A percentile compares a stretch with the other conserved stretches of the same genome.
Conservation (phyloP, 805 yeast species). For the Candida pseudofarinosa region DNA sequence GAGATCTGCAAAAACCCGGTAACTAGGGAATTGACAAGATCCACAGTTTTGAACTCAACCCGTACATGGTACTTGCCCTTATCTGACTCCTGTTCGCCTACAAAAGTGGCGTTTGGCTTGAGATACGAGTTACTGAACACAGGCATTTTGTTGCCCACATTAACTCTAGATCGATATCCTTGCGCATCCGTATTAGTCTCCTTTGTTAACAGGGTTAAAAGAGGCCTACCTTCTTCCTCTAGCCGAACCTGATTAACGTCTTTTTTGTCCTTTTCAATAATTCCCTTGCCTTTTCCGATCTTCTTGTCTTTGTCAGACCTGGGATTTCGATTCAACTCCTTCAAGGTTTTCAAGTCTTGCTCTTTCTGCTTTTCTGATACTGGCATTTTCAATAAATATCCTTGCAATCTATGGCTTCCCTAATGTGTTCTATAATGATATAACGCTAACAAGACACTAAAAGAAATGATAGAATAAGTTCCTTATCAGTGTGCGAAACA, state of each 20-base stretch:
- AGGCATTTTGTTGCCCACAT: conserved; percentile 9
- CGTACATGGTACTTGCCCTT: conserved; percentile 59
- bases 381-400: conserved; percentile 1
- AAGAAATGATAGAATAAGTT: not conserved
- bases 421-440: too few relatives aligned
- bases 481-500: not conserved
- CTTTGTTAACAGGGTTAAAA: not conserved
- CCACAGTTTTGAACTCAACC: conserved; percentile 69
- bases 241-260: not conserved
- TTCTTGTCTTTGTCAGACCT: not conserved
- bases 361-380: not conserved
- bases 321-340: not conserved
- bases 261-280: not conserved
- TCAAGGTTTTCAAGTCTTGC: not conserved
- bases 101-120: conserved; percentile 57
- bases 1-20: conserved; percentile 64
- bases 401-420: not conserved
- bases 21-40: conserved; percentile 45
- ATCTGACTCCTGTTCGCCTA: conserved; percentile 71
- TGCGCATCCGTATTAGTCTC: not conserved
- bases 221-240: not conserved
- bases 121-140: conserved; percentile 43
- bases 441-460: not conserved
- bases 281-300: not conserved
- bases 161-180: not conserved